Percentiles rank a stretch among this genome's conserved stretches.
These are phyloP conservation scores for Nothophaeocryptopus gaeumannii DNA, from an alignment of 2,329 filamentous ascomycete species.

Conservation along the genomic window DNA sequence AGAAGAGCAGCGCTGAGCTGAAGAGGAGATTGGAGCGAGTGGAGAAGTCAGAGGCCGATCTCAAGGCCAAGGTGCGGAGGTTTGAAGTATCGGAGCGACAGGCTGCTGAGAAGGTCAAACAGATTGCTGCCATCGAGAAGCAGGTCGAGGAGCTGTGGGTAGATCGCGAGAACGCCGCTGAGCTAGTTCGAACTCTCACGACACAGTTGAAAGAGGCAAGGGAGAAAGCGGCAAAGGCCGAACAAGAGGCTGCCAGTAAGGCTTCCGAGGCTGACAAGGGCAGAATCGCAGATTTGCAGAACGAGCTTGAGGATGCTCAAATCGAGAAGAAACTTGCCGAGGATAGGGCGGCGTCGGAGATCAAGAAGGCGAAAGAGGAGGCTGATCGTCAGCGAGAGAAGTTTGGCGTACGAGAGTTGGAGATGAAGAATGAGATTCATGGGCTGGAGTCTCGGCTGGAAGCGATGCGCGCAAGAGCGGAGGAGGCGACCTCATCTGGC, in stretches of 20 bases:
- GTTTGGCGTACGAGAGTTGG: slow-evolving; percentile 65
- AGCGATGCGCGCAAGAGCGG: slow-evolving; percentile 75
- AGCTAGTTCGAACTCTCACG: slow-evolving; percentile 67
- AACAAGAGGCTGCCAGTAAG: slow-evolving; percentile 64
- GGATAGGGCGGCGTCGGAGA: slow-evolving; percentile 67
- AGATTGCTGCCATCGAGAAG: slow-evolving; percentile 58
- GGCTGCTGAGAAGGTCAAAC: slow-evolving; percentile 56
- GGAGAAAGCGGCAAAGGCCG: slow-evolving; percentile 64
- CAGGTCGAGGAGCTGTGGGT: slow-evolving; percentile 33
- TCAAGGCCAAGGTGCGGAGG: slow-evolving; percentile 59
- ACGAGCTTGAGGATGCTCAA: slow-evolving; percentile 62
- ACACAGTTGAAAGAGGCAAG: slow-evolving; percentile 66
- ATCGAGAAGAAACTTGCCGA: slow-evolving; percentile 74
- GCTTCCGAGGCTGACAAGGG: slow-evolving; percentile 65
- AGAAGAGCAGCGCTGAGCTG: slow-evolving; percentile 49
- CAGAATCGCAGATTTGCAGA: slow-evolving; percentile 54
- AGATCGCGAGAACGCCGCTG: slow-evolving; percentile 43
- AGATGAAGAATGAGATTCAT: slow-evolving; percentile 73
- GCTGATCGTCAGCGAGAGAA: slow-evolving; percentile 70
- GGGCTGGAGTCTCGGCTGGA: slow-evolving; percentile 87
- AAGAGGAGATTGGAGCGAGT: slow-evolving; percentile 63
- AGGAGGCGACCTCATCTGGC: slow-evolving; percentile 71
- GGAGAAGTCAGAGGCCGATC: slow-evolving; percentile 62
- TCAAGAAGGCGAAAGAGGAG: slow-evolving; percentile 70
- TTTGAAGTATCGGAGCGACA: slow-evolving; percentile 59